These are phyloP conservation scores for Helminthosporium solani DNA, from an alignment of 2,329 filamentous ascomycete species.

Conservation along the genomic window DNA sequence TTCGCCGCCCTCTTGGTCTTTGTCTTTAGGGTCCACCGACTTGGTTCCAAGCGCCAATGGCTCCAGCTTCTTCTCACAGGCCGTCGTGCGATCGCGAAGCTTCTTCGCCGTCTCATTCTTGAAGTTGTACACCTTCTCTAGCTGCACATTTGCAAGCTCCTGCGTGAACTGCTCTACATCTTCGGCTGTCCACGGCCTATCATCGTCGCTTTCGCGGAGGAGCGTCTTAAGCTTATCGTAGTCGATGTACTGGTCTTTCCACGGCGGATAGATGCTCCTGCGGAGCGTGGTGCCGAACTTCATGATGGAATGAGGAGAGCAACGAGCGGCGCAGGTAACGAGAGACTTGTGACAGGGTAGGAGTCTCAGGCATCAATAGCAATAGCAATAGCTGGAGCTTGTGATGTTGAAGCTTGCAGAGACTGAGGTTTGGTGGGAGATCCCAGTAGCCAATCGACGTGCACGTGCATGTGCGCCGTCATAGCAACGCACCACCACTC, in stretches of 20 bases:
- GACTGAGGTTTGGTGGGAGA: conserved; percentile 3
- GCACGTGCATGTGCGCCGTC: conserved; percentile 13
- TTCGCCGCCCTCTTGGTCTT: background rate
- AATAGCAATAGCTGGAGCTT: conserved; percentile 2
- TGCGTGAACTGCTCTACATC: conserved; percentile 94
- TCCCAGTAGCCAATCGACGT: conserved; percentile 12
- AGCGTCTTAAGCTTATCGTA: conserved; percentile 90
- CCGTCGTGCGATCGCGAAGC: conserved; percentile 77
- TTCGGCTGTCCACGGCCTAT: conserved; percentile 80
- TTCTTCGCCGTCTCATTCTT: conserved; percentile 79
- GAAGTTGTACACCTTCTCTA: conserved; percentile 92
- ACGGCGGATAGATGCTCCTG: conserved; percentile 77
- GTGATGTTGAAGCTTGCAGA: conserved; percentile 2
- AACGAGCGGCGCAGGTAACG: background rate
- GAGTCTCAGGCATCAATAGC: conserved; percentile 2
- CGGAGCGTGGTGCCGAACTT: conserved; percentile 89
- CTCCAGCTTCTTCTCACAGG: conserved; percentile 65
- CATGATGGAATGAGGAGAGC: conserved; percentile 57
- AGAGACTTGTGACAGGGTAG: background rate
- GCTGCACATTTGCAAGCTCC: conserved; percentile 88
- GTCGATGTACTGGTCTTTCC: conserved; percentile 93
- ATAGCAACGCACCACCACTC: conserved; percentile 8
- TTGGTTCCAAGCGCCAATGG: conserved; percentile 50
- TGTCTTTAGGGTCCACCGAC: conserved; percentile 25
- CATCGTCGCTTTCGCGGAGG: conserved; percentile 67